phyloP scores from a whole-genome alignment of 306 rosid genomes.

The Vigna trinervia region DNA sequence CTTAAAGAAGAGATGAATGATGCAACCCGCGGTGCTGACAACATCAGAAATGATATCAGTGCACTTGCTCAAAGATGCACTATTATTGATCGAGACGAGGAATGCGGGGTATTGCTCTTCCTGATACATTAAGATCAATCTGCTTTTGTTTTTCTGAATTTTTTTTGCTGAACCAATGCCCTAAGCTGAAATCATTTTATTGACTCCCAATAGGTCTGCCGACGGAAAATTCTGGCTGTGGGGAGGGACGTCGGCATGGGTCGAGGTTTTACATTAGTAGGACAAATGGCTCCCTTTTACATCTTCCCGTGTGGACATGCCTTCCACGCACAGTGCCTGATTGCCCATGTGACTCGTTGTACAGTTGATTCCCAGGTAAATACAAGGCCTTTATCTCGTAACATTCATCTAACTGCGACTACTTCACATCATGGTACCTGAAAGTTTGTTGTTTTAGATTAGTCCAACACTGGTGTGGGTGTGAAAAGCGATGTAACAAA shows the following conservation, averaged over 20 bases:
- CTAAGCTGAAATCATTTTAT: conserved; percentile 42
- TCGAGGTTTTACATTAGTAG: conserved; percentile 77
- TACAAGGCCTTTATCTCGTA: conserved; percentile 23
- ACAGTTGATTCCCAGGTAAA: conserved; percentile 77
- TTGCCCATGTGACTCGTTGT: conserved; percentile 94
- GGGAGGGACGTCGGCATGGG: conserved; percentile 76
- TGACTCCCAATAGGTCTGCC: conserved; percentile 66
- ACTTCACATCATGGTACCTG: conserved; percentile 7
- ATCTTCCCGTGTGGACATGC: conserved; percentile 95
- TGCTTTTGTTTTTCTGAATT: conserved; percentile 30
- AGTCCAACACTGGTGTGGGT: conserved; percentile 6
- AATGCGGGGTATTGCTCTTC: conserved; percentile 83
- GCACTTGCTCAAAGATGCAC: conserved; percentile 99
- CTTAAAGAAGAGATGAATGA: conserved; percentile 98
- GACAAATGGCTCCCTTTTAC: conserved; percentile 95
- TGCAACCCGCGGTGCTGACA: conserved; percentile 97
- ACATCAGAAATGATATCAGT: conserved; percentile 94
- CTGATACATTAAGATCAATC: conserved; percentile 40
- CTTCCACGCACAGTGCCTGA: conserved; percentile 89
- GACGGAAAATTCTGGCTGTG: conserved; percentile 74
- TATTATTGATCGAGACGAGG: conserved; percentile 92
- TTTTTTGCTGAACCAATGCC: conserved; percentile 13
- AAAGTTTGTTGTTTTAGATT: conserved; percentile 28
- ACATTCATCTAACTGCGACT: conserved; percentile 9
- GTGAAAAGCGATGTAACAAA: conserved; percentile 6